Evolutionary conservation across 1,284 basidiomycete genomes (phyloP).

Genomic region (Apiotrichum mycotoxinovorans): DNA sequence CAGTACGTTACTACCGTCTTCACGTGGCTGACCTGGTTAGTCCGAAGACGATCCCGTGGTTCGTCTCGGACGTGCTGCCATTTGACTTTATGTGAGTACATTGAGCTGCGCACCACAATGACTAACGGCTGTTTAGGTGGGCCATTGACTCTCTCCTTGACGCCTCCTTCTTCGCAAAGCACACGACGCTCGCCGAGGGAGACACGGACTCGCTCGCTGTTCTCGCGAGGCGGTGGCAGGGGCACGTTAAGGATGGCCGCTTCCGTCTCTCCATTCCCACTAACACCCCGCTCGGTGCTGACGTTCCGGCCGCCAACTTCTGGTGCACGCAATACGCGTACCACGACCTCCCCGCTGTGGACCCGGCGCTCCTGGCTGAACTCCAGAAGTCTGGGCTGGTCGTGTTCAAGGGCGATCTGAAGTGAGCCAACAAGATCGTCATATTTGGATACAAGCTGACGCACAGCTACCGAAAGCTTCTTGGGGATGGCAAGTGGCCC

Average conservation of each 20-base stretch:
- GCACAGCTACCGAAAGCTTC: conserved; percentile 70
- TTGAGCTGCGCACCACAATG: background rate
- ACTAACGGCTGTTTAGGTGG: conserved; percentile 32
- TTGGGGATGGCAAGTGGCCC: conserved; percentile 86
- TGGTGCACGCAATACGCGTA: conserved; percentile 83
- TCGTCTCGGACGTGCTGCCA: conserved; percentile 85
- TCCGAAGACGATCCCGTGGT: conserved; percentile 80
- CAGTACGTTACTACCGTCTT: conserved; percentile 60
- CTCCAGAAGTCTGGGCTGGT: conserved; percentile 71
- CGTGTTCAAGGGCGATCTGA: conserved; percentile 94
- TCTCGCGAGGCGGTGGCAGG: conserved; percentile 71
- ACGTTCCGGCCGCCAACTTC: conserved; percentile 56
- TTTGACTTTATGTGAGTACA: conserved; percentile 60
- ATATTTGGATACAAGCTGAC: background rate
- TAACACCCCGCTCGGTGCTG: conserved; percentile 62
- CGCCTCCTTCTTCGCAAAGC: conserved; percentile 60
- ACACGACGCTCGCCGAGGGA: conserved; percentile 44
- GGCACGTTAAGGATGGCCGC: conserved; percentile 63
- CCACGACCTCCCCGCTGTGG: conserved; percentile 67
- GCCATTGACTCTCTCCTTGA: conserved; percentile 53
- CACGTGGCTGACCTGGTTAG: conserved; percentile 47
- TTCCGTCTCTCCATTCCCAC: conserved; percentile 72
- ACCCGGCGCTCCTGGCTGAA: conserved; percentile 59
- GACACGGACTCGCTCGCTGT: conserved; percentile 52
- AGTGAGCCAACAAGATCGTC: conserved; percentile 62